Base-by-base conservation (phyloP, 2,329 filamentous ascomycete genomes). In the Aspergillus sp. region DNA sequence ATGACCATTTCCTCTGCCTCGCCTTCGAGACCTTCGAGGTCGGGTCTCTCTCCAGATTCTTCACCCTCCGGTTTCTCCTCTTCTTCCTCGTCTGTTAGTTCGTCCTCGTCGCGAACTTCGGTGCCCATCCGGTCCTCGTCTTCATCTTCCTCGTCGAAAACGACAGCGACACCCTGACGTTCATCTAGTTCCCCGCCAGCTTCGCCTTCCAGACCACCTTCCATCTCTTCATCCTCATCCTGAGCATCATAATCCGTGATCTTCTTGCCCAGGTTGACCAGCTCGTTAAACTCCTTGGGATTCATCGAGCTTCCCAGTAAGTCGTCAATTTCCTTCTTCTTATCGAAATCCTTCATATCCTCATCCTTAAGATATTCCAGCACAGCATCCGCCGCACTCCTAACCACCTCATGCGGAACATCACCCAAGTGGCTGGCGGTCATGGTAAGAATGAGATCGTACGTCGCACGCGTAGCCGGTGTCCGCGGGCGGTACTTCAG, bases 241-340 rank as follows among this genome's bases (percentile, higher is more conserved):
- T 97, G 90, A 35, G 88, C 88, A 69, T 97, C 88, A 69, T 97
- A 98, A 67, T 98, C 93, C 44, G 93, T 98, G 54, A 98, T 95
- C 73, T 98, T 98, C 75, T 98, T 98, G 55, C 90, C 89, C 39
- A 98, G 74, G 64, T 96, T 98, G 47, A 97, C 84, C 56, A 98
- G 74, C 72, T 97, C 91, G 64, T 97, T 97, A 74, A 97, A 98
- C 66, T 95, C 85, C 65, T 96, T 95, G 1, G 88, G 81, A 43
- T 79, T 84, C 74, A 96, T 81, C 0, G 83, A 83, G 32, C 80
- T 80, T n/a, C 91, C 93, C 38, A 98, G 70, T 50, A 97, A 83
- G 55, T 97, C 93, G 60, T 98, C 93, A 39, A 97, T 83, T 66
- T 96, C 90, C 71, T 90, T 95, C 76, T 98, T 98, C 76, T 94